Conservation (phyloP, 805 yeast species). For the Kodamaea hsintzibuensis region DNA sequence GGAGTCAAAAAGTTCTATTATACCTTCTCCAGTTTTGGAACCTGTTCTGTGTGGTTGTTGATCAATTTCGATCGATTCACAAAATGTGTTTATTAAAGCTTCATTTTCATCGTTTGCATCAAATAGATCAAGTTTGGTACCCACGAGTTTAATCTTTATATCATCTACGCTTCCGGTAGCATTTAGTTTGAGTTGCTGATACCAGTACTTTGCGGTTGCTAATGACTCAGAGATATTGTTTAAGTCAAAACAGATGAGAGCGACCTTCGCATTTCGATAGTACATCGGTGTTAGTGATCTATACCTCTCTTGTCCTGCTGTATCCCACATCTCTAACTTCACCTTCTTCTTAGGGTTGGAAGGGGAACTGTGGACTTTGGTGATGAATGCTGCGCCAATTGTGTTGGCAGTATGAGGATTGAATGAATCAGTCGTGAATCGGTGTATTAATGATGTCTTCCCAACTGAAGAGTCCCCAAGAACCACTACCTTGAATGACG, state of each 20-base stretch:
- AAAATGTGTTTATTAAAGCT: background rate
- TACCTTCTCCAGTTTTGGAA: constrained; percentile 71
- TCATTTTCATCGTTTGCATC: constrained; percentile 10
- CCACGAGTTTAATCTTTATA: constrained; percentile 57
- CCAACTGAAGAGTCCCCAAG: constrained; percentile 62
- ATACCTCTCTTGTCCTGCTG: constrained; percentile 82
- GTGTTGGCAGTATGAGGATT: constrained; percentile 85
- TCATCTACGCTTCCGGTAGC: constrained; percentile 19
- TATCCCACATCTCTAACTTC: constrained; percentile 83
- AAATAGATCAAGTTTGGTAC: constrained; percentile 77
- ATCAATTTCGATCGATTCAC: background rate
- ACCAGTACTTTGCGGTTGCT: constrained; percentile 82
- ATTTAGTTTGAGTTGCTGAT: constrained; percentile 62
- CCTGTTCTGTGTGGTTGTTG: constrained; percentile 44
- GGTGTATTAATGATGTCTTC: constrained; percentile 72
- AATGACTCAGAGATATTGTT: constrained; percentile 50
- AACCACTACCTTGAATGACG: constrained; percentile 41
- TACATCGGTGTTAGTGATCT: constrained; percentile 48
- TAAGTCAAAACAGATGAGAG: constrained; percentile 85
- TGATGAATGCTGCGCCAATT: constrained; percentile 97
- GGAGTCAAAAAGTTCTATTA: constrained; percentile 38
- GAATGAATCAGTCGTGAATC: constrained; percentile 72
- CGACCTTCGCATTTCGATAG: constrained; percentile 48
- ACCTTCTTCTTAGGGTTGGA: constrained; percentile 35
- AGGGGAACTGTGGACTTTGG: constrained; percentile 54